phyloP scores from a whole-genome alignment of 306 rosid genomes.

The Quercus robur region DNA sequence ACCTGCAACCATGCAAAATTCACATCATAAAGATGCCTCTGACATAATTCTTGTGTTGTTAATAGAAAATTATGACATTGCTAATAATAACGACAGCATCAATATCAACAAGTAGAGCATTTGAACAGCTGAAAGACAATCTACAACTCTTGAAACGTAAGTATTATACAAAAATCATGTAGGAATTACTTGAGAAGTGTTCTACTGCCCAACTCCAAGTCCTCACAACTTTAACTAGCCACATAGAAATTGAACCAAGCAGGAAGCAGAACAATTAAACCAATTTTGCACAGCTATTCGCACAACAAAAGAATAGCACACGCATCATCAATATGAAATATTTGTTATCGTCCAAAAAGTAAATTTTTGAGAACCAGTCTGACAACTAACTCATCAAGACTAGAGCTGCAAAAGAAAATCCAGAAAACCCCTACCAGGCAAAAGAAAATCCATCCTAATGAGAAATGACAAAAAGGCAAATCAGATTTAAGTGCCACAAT shows the following conservation, averaged over 20 bases:
- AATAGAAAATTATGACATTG: conserved; percentile 9
- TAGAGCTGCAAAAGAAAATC: background rate
- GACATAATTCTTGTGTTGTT: background rate
- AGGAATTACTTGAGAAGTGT: background rate
- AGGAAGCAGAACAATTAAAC: background rate
- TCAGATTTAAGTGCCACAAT: background rate
- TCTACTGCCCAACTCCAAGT: background rate
- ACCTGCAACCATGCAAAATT: conserved; percentile 46
- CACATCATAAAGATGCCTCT: background rate
- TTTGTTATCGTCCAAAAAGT: background rate
- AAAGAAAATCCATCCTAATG: conserved; percentile 14
- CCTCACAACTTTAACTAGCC: background rate
- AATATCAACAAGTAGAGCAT: background rate
- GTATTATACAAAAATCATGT: background rate
- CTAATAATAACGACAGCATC: background rate
- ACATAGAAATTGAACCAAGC: background rate
- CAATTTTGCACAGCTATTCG: background rate
- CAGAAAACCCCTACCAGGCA: background rate
- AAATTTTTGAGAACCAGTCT: background rate
- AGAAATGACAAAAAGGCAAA: background rate
- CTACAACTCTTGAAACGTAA: background rate
- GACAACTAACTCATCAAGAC: background rate
- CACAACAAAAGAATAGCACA: background rate
- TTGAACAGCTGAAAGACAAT: background rate
- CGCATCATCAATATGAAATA: background rate